phyloP scores from a whole-genome alignment of 2,329 filamentous ascomycete species.

The Arthrobotrys conoides region DNA sequence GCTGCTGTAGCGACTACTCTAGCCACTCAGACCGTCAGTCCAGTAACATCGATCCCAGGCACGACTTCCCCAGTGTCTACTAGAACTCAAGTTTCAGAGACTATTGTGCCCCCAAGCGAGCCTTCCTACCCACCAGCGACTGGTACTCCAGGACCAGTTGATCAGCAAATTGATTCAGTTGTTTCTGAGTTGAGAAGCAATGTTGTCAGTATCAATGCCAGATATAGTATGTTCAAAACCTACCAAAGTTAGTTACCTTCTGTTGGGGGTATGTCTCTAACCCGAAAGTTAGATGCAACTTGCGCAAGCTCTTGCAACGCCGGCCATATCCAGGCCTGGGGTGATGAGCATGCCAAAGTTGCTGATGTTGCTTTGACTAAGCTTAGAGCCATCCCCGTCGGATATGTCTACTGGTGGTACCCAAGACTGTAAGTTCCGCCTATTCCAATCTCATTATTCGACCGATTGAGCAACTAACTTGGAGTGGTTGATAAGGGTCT shows the following conservation, averaged over 20 bases:
- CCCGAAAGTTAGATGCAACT: conserved; percentile 28
- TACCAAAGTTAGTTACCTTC: too few relatives aligned
- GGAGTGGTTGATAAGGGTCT: conserved; percentile 14
- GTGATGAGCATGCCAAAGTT: conserved; percentile 50
- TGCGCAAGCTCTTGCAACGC: conserved; percentile 42
- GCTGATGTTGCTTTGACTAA: conserved; percentile 31
- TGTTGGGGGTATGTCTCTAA: too few relatives aligned
- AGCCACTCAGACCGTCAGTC: conserved; percentile 5
- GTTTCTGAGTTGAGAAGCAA: conserved; percentile 42
- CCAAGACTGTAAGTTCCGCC: conserved; percentile 42
- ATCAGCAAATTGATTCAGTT: conserved; percentile 45
- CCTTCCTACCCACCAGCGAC: conserved; percentile 58
- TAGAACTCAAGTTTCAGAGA: conserved; percentile 12
- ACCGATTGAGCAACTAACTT: background rate
- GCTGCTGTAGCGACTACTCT: conserved; percentile 28
- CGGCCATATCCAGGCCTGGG: conserved; percentile 53
- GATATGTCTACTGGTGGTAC: conserved; percentile 58
- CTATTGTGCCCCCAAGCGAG: conserved; percentile 32
- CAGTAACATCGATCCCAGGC: background rate
- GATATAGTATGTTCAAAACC: conserved; percentile 35
- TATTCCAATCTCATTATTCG: background rate
- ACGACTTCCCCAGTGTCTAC: conserved; percentile 1
- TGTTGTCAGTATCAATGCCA: conserved; percentile 54
- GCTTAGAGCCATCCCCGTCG: conserved; percentile 36
- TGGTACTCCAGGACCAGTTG: conserved; percentile 33